A percentile compares a stretch with the other conserved stretches of the same genome.
Evolutionary conservation across 495 filamentous ascomycete genomes (phyloP).

Genomic region (Neurospora sp.): DNA sequence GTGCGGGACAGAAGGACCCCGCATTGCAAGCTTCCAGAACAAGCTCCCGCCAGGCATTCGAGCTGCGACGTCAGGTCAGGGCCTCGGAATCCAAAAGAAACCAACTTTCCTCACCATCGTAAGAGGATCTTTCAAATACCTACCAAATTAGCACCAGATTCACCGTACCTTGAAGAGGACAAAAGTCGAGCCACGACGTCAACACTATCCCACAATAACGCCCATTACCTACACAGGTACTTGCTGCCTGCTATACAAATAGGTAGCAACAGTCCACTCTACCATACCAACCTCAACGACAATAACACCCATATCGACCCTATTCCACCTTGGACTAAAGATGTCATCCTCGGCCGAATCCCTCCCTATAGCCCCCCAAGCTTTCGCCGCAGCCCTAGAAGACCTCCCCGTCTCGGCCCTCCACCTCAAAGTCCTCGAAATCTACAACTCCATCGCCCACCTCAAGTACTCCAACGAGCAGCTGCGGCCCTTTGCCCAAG

Average conservation of each 20-base stretch:
- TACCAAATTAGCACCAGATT: background rate
- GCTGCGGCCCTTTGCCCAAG: constrained; percentile 49
- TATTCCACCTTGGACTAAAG: background rate
- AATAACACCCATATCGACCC: background rate
- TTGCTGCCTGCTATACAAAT: no score
- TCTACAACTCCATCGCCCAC: constrained; percentile 74
- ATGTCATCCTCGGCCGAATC: constrained; percentile 35
- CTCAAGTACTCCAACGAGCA: constrained; percentile 70
- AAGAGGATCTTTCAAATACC: background rate
- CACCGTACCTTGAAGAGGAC: background rate
- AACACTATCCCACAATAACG: background rate
- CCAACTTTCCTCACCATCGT: no score
- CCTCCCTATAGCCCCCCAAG: constrained; percentile 48
- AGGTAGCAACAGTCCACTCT: no score
- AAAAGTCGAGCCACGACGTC: background rate
- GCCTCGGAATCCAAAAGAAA: background rate
- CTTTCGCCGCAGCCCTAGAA: constrained; percentile 62
- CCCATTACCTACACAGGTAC: background rate
- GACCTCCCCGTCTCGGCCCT: constrained; percentile 62
- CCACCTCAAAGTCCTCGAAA: constrained; percentile 70
- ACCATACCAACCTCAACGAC: background rate
- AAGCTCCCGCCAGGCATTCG: background rate
- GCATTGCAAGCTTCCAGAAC: background rate
- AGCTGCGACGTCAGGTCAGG: background rate
- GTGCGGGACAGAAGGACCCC: background rate